Evolutionary conservation across 2,329 filamentous ascomycete species (phyloP).

Genomic region (Calonectria naviculata): DNA sequence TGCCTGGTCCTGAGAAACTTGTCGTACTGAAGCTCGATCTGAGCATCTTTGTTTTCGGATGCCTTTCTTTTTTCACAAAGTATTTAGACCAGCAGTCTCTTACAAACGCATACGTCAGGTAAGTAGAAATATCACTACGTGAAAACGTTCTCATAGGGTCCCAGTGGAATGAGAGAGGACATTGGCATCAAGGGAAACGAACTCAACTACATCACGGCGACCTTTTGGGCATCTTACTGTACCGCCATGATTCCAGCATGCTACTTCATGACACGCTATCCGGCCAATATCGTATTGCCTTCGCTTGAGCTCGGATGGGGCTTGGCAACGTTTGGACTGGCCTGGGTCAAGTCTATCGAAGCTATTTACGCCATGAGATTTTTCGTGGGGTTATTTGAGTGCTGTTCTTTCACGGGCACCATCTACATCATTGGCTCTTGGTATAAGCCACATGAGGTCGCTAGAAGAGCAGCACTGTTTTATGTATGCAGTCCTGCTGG

Average conservation of each 20-base stretch:
- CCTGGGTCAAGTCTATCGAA: constrained; percentile 41
- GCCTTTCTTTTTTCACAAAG: constrained; percentile 53
- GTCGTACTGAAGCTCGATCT: constrained; percentile 51
- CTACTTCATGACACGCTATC: constrained; percentile 35
- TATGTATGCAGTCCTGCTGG: constrained; percentile 55
- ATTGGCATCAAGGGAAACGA: constrained; percentile 20
- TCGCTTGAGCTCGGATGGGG: constrained; percentile 44
- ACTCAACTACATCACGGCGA: constrained; percentile 43
- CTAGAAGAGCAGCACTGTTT: constrained; percentile 50
- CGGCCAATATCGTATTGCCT: constrained; percentile 41
- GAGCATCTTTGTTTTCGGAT: constrained; percentile 50
- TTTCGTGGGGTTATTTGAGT: constrained; percentile 49
- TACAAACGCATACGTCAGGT: constrained; percentile 52
- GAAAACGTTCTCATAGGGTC: not conserved
- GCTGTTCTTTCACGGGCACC: constrained; percentile 44
- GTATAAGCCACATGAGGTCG: constrained; percentile 55
- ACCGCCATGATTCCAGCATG: constrained; percentile 6
- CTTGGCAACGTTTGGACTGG: constrained; percentile 31
- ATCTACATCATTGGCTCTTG: constrained; percentile 48
- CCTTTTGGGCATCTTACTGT: constrained; percentile 15
- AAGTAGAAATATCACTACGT: constrained; percentile 1
- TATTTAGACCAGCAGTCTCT: constrained; percentile 51
- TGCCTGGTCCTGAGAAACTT: constrained; percentile 45
- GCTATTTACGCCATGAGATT: constrained; percentile 52
- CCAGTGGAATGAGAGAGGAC: constrained; percentile 25